phyloP scores from a whole-genome alignment of 306 rosid genomes.

The Cucurbita ficifolia region DNA sequence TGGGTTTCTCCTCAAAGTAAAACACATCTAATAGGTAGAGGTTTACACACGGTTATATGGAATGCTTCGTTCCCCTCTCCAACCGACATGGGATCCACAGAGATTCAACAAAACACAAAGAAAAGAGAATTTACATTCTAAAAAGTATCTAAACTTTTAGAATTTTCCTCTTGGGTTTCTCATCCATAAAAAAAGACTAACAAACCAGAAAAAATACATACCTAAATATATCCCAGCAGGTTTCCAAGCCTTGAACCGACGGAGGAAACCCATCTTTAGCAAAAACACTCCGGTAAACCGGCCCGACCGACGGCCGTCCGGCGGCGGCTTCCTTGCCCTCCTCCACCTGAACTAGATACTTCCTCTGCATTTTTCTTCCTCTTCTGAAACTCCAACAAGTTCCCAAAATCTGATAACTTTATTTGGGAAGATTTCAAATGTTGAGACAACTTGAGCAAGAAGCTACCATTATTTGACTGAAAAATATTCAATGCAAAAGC shows the following conservation, averaged over 20 bases:
- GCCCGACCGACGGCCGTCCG: conserved; percentile 53
- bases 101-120: not conserved
- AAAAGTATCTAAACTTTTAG: too few species aligned
- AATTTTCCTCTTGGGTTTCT: not conserved
- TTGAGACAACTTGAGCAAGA: not conserved
- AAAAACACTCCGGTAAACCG: conserved; percentile 67
- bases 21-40: too few species aligned
- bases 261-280: conserved; percentile 78
- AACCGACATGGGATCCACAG: not conserved
- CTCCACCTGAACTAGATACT: conserved; percentile 53
- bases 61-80: too few species aligned
- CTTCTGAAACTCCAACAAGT: not conserved
- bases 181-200: not conserved
- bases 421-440: not conserved
- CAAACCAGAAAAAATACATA: conserved; percentile 1
- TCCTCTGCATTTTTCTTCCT: conserved; percentile 11
- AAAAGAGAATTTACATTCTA: not conserved
- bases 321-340: conserved; percentile 37
- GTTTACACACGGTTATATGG: too few species aligned
- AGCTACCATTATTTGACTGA: not conserved
- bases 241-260: conserved; percentile 43
- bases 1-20: too few species aligned
- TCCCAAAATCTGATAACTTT: not conserved
- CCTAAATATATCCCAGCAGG: conserved; percentile 95
- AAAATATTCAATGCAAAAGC: not conserved